phyloP scores from a whole-genome alignment of 2,329 filamentous ascomycete genomes.

The Microsporum canis region DNA sequence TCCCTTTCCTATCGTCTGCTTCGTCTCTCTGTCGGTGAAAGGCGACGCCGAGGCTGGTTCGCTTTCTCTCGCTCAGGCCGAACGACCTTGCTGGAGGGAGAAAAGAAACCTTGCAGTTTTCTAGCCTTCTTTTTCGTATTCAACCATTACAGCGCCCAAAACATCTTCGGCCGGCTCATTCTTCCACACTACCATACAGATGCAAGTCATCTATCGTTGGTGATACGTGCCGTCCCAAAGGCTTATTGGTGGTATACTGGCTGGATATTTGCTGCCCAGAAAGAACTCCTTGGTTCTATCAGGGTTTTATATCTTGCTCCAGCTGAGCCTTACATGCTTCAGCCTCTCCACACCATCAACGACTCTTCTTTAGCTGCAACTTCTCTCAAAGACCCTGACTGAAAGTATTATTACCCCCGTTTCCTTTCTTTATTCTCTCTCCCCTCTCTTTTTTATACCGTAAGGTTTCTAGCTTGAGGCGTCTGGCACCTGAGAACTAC shows the following conservation, averaged over 20 bases:
- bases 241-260: too few species aligned
- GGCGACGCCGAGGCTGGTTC: too few species aligned
- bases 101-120: not conserved
- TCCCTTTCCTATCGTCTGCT: not conserved
- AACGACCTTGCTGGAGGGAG: too few species aligned
- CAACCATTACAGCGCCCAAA: not conserved
- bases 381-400: not conserved
- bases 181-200: not conserved
- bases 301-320: not conserved
- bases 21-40: not conserved
- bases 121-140: not conserved
- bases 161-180: not conserved
- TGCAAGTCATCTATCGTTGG: not conserved
- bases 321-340: conserved; percentile 1
- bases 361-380: not conserved
- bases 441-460: not conserved
- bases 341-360: not conserved
- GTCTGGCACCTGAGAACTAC: not conserved
- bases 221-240: not conserved
- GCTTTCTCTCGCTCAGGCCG: too few species aligned
- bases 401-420: not conserved
- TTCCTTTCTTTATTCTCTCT: not conserved
- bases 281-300: not conserved
- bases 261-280: not conserved
- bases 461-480: not conserved